Percentiles rank a stretch among this genome's conserved stretches.
Evolutionary conservation across 495 filamentous ascomycete species (phyloP).

Genomic region (Xylaria bambusicola): DNA sequence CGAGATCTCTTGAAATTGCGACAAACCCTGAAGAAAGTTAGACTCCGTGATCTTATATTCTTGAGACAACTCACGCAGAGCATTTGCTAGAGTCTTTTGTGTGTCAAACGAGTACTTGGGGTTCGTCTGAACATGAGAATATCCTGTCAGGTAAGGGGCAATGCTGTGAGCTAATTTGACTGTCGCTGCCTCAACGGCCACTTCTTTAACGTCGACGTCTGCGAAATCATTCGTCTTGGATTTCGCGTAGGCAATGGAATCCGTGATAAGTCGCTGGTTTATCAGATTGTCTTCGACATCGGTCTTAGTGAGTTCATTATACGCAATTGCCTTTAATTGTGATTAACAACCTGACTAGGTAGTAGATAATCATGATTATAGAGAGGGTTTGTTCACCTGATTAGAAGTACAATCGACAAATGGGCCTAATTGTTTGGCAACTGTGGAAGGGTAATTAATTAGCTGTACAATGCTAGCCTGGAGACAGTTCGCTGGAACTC

Average conservation of each 20-base stretch:
- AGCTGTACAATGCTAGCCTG: conserved; percentile 4
- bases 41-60: not conserved
- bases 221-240: conserved; percentile 39
- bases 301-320: conserved; percentile 51
- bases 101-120: conserved; percentile 57
- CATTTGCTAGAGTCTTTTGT: conserved; percentile 56
- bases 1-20: conserved; percentile 48
- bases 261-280: conserved; percentile 45
- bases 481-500: not conserved
- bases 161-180: conserved; percentile 57
- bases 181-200: conserved; percentile 61
- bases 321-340: conserved; percentile 56
- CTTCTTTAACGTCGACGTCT: conserved; percentile 45
- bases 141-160: conserved; percentile 53
- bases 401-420: conserved; percentile 71
- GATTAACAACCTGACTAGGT: not conserved
- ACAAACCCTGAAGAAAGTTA: conserved; percentile 45
- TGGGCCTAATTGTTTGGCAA: conserved; percentile 57
- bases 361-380: not conserved
- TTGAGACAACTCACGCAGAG: conserved; percentile 46
- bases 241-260: conserved; percentile 47
- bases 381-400: conserved; percentile 45
- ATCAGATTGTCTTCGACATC: conserved; percentile 43
- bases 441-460: conserved; percentile 29
- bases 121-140: conserved; percentile 64